Evolutionary conservation across 75 land plant species (phyloP).

Genomic region (Sequoia sempervirens): DNA sequence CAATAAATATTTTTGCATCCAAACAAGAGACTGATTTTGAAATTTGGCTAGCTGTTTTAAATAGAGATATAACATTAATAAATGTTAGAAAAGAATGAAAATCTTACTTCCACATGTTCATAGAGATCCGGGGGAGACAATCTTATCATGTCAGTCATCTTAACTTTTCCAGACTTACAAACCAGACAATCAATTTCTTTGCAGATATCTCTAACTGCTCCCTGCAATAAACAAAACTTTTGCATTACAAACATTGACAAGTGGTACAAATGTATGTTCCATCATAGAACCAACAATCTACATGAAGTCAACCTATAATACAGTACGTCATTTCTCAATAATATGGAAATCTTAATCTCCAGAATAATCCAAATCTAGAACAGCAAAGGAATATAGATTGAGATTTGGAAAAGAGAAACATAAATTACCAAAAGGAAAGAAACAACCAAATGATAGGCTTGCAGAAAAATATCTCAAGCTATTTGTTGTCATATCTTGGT

Average conservation of each 20-base stretch:
- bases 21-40: background rate
- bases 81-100: background rate
- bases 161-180: conserved; percentile 71
- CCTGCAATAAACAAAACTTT: conserved; percentile 29
- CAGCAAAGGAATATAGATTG: background rate
- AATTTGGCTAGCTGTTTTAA: background rate
- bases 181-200: conserved; percentile 57
- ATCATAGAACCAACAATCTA: background rate
- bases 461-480: background rate
- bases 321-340: background rate
- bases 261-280: conserved; percentile 1
- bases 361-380: background rate
- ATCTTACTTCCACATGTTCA: conserved; percentile 66
- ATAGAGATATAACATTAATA: background rate
- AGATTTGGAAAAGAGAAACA: background rate
- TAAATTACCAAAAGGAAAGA: background rate
- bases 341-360: background rate
- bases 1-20: background rate
- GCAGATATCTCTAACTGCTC: conserved; percentile 73
- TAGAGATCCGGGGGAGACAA: conserved; percentile 71
- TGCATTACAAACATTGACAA: background rate
- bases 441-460: background rate
- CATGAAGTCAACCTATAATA: background rate
- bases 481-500: background rate
- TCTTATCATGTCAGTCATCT: conserved; percentile 69